Base-by-base conservation (phyloP, 306 rosid species). In the Lithocarpus polystachyus region DNA sequence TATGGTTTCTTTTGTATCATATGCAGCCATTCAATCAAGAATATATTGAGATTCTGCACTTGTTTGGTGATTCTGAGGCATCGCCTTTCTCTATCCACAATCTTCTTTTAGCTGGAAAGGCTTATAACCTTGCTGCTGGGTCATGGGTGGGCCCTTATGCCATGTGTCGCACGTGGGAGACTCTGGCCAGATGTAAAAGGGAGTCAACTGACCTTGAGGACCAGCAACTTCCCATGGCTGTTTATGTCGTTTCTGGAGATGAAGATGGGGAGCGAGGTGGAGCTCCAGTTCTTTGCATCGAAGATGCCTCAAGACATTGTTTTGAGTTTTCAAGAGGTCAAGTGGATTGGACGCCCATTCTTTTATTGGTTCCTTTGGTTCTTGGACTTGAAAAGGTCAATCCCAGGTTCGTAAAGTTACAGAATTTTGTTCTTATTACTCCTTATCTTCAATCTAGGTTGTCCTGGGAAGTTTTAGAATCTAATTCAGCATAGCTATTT, bases 111-210 rank as follows among this genome's bases (percentile, higher is more conserved):
- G 96, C 97, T 56, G 99, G 99, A 64, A 91, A 84, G 81, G 87
- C 88, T 85, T 95, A 95, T 82, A 90, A 86, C 79, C 94, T 95
- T 24, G 92, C 97, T 71, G 94, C 91, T 73, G 99, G 99, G 65
- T 95, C 98, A 62, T 95, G 99, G 99, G 92, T 95, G 76, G 99
- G 99, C 20, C 99, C 99, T 22, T 95, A 95, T 93, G 99, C 99
- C 54, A 90, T 95, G 96, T 95, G 99, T 80, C 96, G 97, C 68
- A 78, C 99, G 20, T 95, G 94, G 99, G 99, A 91, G 84, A 88
- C 93, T 83, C 89, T 95, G 62, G 89, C 88, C 65, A 89, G 91
- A 68, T 80, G 51, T 72, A 87, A 37, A 75, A 84, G 92, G 78
- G 93, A 79, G 77, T 73, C 22, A 37, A 70, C 53, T 78, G 89